A percentile compares a stretch with the other conserved stretches of the same genome.
These are phyloP conservation scores for Pisolithus albus DNA, from an alignment of 768 basidiomycete genomes.

Conservation along the genomic window DNA sequence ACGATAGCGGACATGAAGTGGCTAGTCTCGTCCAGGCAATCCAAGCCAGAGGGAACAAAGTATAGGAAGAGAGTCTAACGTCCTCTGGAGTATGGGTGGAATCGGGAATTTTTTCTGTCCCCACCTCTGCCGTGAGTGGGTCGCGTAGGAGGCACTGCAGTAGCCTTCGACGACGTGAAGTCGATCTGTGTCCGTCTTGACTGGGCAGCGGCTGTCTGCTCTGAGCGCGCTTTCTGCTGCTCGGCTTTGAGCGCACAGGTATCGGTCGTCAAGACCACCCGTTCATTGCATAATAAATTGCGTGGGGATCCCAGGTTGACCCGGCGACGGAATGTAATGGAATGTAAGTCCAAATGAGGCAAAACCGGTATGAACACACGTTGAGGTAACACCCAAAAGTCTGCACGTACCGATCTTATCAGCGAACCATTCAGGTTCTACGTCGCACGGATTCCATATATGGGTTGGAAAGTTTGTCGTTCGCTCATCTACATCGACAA, in stretches of 20 bases:
- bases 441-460: conserved; percentile 67
- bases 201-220: conserved; percentile 49
- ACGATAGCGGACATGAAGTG: not conserved
- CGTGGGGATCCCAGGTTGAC: not conserved
- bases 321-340: not conserved
- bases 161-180: conserved; percentile 39
- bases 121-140: conserved; percentile 13
- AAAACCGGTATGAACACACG: conserved; percentile 23
- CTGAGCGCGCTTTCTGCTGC: conserved; percentile 55
- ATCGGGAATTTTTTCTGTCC: conserved; percentile 18
- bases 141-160: conserved; percentile 4
- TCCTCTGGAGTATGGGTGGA: conserved; percentile 22
- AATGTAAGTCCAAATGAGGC: conserved; percentile 4
- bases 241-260: conserved; percentile 40
- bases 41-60: not conserved
- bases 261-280: not conserved
- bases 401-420: conserved; percentile 63
- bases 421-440: conserved; percentile 68
- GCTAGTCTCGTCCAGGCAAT: not conserved
- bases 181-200: conserved; percentile 57
- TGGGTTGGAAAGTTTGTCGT: conserved; percentile 71
- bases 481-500: conserved; percentile 85
- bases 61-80: conserved; percentile 9
- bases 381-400: conserved; percentile 2
- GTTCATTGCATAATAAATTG: not conserved